Conservation (phyloP, 306 rosid genomes). For the Vigna trinervia region DNA sequence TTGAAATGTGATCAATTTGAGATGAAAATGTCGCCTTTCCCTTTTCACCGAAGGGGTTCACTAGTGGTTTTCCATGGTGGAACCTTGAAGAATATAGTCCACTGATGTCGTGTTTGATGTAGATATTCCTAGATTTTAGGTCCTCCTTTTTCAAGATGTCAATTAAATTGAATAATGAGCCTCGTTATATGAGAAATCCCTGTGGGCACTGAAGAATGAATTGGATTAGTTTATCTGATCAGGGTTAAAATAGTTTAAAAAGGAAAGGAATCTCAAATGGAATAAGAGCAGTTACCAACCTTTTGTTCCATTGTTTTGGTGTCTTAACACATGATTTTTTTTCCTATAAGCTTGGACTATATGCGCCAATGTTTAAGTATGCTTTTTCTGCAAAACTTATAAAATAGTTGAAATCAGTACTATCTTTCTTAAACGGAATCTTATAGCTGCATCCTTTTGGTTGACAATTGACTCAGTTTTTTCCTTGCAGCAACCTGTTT, state of each 20-base stretch:
- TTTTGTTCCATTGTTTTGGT: slow-evolving; percentile 11
- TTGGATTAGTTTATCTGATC: background rate
- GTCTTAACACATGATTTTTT: background rate
- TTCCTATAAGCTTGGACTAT: too few relatives aligned
- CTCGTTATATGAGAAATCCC: background rate
- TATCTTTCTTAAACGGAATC: slow-evolving; percentile 16
- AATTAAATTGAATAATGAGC: background rate
- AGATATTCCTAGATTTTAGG: background rate
- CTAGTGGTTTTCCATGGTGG: slow-evolving; percentile 1
- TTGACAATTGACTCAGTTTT: slow-evolving; percentile 33
- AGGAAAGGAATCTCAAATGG: slow-evolving; percentile 20
- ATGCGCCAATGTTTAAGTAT: background rate
- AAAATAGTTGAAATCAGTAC: slow-evolving; percentile 23
- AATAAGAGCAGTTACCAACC: background rate
- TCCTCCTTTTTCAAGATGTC: background rate
- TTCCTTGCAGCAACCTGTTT: slow-evolving; percentile 13
- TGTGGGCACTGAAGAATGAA: background rate
- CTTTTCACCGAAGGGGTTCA: background rate
- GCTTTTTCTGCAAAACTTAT: slow-evolving; percentile 21
- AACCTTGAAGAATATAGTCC: background rate
- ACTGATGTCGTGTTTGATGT: background rate
- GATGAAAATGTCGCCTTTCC: background rate
- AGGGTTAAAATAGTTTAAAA: background rate
- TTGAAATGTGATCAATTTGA: background rate
- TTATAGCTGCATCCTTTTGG: slow-evolving; percentile 28